These are phyloP conservation scores for Hyphopichia pseudoburtonii DNA, from an alignment of 1,139 yeast genomes.

Conservation along the genomic window DNA sequence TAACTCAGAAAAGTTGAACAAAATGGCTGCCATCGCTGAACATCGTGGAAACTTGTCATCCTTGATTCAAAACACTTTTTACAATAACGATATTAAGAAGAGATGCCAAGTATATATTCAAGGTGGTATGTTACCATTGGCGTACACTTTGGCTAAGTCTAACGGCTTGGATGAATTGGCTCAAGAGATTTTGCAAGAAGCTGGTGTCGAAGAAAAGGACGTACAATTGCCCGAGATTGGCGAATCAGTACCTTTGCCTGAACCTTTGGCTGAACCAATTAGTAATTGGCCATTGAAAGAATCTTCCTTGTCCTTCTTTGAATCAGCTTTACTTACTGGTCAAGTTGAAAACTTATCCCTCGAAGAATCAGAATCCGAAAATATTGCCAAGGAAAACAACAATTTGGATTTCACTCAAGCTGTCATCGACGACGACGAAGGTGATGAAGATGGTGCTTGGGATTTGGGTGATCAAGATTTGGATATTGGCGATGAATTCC, in stretches of 20 bases:
- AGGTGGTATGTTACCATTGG: slow-evolving; percentile 83
- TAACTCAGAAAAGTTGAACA: slow-evolving; percentile 66
- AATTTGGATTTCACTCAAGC: slow-evolving; percentile 17
- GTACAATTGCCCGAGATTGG: slow-evolving; percentile 64
- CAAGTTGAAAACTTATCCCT: slow-evolving; percentile 65
- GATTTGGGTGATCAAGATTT: slow-evolving; percentile 51
- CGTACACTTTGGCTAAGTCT: slow-evolving; percentile 89
- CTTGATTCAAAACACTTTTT: slow-evolving; percentile 79
- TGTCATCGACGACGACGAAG: slow-evolving; percentile 57
- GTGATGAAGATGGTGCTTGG: slow-evolving; percentile 57
- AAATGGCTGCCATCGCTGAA: slow-evolving; percentile 90
- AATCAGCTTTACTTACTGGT: slow-evolving; percentile 73
- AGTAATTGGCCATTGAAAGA: slow-evolving; percentile 82
- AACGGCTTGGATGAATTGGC: slow-evolving; percentile 81
- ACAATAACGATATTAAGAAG: slow-evolving; percentile 70
- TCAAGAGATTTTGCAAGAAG: slow-evolving; percentile 63
- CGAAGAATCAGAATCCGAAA: slow-evolving; percentile 36
- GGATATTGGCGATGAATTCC: slow-evolving; percentile 45
- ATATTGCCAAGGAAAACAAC: slow-evolving; percentile 19
- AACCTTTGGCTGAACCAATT: slow-evolving; percentile 46
- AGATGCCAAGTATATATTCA: slow-evolving; percentile 74
- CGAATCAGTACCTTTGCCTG: slow-evolving; percentile 42
- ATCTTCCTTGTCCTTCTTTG: slow-evolving; percentile 76
- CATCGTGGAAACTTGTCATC: slow-evolving; percentile 81
- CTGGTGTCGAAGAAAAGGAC: slow-evolving; percentile 65